Base-by-base conservation (phyloP, 352 stramenopile genomes). In the Stramenopiles sp. region DNA sequence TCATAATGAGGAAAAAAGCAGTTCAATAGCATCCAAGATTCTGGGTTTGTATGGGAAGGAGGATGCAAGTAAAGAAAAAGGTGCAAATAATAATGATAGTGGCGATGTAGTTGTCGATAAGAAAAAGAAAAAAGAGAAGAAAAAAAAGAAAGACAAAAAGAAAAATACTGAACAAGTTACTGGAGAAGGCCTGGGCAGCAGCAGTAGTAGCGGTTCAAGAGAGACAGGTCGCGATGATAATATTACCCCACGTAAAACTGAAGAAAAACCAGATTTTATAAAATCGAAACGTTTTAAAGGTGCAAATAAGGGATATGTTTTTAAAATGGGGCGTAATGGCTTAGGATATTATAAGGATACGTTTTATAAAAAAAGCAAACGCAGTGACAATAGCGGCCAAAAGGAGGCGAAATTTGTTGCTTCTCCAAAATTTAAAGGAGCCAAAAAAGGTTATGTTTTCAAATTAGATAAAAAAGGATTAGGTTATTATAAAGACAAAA, bases 1-100 rank as follows among this genome's bases (percentile, higher is more conserved):
- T 13, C 80, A 53, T 7, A 7, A 53, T 7, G 38, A 53, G 38
- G 7, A 53, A 53, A 53, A 53, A 53, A 53, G 85, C 4, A 78
- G 82, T 7, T 87, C 83, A 53, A 87, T 91, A 81, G 82, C 38
- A 13, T 53, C 38, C 4, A 53, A 53, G 38, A 53, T 53, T 53
- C 13, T 53, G 38, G 13, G 13, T 53, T 53, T 53, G 38, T 53
- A 80, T 4, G 88, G 89, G 7, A 83, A 85, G 65, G 81, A 87
- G 65, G 83, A 83, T 7, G 78, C 33, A 0, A 43, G 81, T 23
- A 79, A 81, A 20, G 43, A 84, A 74, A 53, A 76, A 13, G 78
- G 43, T 31, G 38, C 27, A 27, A 78, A 29, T 31, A 38, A 78
- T 13, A 74, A 83, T 0, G 79, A 83, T 6, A 53, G 29, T 38